Evolutionary conservation across 306 rosid species (phyloP), one percentile per base, ranked within the genome.

Genomic region (Leucaena leucocephala): DNA sequence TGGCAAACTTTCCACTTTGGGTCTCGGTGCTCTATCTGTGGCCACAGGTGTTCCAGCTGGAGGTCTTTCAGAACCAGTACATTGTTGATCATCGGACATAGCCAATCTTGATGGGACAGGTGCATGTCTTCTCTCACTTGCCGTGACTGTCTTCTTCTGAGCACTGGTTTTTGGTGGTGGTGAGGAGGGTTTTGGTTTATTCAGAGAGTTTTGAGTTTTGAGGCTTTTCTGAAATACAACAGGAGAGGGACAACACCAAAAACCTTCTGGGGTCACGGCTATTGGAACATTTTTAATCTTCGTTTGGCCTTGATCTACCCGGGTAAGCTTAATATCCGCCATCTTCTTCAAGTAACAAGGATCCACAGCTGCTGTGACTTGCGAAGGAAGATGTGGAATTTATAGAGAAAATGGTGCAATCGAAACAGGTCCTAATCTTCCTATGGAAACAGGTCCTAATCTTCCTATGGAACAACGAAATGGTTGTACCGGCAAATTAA

Each of bases 201-300:
- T 90, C 38, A 92, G 68, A 69, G 98, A 86, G 72, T 87, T 86
- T 81, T 91, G 96, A 82, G 86, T 36, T 75, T 94, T 94, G 15
- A 88, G 84, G 76, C 85, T 90, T 89, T 94, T 94, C 80, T 92
- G 97, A 78, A 94, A 94, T 82, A 82, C 97, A 72, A 92, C 94
- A 80, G 98, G 97, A 22, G 97, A 89, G 83, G 98, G 98, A 67
- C 97, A 94, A 68, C 97, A 92, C 97, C 98, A 92, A 68, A 94
- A 92, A 33, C 97, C 97, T 88, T 94, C 98, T 9, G 97, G 98
- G 63, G 96, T 94, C 36, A 92, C 97, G 42, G 94, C 98, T 76
- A 94, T 89, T 61, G 98, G 98, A 72, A 94, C 98, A 88, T 73
- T 94, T 84, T 85, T 89, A 71, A 92, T 85, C 96, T 86, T 92